Conservation (phyloP, 73 alveolate genomes). For the Uronychia setigera region DNA sequence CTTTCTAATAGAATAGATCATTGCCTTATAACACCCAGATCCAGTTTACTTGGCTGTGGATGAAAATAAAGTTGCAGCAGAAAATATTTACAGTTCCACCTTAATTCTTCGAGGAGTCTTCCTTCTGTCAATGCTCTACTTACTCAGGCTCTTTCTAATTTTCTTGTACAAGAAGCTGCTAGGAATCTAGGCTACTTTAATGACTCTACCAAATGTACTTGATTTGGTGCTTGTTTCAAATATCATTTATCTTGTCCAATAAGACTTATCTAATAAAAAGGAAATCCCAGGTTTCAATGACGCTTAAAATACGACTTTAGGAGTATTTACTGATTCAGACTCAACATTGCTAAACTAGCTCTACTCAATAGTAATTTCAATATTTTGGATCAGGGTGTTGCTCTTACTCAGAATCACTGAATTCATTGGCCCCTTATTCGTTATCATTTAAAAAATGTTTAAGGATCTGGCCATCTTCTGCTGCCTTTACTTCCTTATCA, state of each 20-base stretch:
- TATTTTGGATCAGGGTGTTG: not conserved
- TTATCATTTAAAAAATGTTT: not conserved
- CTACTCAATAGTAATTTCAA: not conserved
- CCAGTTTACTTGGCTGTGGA: no score
- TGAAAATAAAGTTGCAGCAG: no score
- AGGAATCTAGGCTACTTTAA: not conserved
- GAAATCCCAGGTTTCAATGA: not conserved
- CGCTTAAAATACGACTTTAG: not conserved
- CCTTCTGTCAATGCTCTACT: no score
- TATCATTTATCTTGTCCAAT: not conserved
- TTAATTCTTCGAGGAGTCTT: no score
- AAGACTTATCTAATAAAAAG: not conserved
- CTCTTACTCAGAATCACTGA: not conserved
- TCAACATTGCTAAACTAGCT: not conserved
- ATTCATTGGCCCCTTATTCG: not conserved
- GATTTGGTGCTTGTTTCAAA: not conserved
- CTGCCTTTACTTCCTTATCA: not conserved
- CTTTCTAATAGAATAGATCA: not conserved
- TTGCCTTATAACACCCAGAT: not conserved
- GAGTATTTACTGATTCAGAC: not conserved
- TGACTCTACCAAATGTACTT: not conserved
- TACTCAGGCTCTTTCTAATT: no score
- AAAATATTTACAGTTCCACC: no score
- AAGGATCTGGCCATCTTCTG: not conserved
- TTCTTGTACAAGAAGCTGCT: no score